Conservation (phyloP, 331 rosid species). For the Pyrus hybrid region DNA sequence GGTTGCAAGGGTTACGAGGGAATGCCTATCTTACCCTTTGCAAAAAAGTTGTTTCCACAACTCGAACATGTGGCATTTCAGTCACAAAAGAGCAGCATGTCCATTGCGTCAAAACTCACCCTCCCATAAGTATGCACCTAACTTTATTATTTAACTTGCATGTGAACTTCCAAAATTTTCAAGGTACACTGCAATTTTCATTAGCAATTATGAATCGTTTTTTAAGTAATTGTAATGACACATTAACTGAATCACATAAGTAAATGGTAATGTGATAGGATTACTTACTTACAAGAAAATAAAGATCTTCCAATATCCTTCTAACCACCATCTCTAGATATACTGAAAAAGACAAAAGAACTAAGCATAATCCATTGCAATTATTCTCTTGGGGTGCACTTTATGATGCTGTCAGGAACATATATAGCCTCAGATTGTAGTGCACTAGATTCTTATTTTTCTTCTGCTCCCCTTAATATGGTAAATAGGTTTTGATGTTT, state of each 20-base stretch:
- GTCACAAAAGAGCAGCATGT: no score
- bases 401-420: not conserved
- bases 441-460: not conserved
- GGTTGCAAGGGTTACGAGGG: no score
- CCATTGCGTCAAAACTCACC: no score
- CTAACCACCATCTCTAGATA: not conserved
- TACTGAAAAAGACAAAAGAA: not conserved
- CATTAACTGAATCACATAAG: not conserved
- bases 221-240: not conserved
- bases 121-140: no score
- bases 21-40: no score
- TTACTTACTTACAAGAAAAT: not conserved
- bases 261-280: not conserved
- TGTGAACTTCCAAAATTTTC: not conserved
- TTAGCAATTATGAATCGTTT: not conserved
- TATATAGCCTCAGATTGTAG: not conserved
- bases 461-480: not conserved
- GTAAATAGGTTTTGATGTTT: not conserved
- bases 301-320: not conserved
- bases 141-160: not conserved
- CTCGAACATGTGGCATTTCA: no score
- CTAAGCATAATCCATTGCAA: not conserved
- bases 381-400: not conserved
- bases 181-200: not conserved
- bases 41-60: no score